Percentiles rank a stretch among this genome's conserved stretches.
phyloP scores from a whole-genome alignment of 805 yeast genomes.

The Wickerhamomyces bisporus region DNA sequence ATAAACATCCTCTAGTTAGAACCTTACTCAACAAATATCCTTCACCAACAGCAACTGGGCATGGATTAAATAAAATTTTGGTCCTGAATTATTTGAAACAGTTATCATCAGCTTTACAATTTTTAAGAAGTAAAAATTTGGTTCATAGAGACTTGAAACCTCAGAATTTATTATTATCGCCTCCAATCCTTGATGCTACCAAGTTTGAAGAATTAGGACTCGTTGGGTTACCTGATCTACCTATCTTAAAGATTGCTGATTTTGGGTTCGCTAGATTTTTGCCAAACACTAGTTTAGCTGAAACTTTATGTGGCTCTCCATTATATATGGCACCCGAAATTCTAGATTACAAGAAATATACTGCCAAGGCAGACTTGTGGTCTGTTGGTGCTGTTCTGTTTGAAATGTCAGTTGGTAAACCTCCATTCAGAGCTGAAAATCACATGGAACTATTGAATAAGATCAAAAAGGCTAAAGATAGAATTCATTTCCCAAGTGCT shows the following conservation, averaged over 20 bases:
- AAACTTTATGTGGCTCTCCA: conserved; percentile 96
- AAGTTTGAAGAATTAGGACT: conserved; percentile 49
- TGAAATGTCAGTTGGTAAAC: conserved; percentile 95
- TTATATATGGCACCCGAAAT: conserved; percentile 99
- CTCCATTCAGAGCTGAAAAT: conserved; percentile 92
- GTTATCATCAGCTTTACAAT: conserved; percentile 75
- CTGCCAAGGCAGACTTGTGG: conserved; percentile 97
- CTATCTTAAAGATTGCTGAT: conserved; percentile 90
- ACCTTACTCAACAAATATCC: conserved; percentile 79
- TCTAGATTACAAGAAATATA: conserved; percentile 86
- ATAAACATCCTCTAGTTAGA: conserved; percentile 73
- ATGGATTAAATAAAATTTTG: conserved; percentile 74
- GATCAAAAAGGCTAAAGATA: conserved; percentile 78
- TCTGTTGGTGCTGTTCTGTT: conserved; percentile 95
- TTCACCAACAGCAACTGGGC: conserved; percentile 58
- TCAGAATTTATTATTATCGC: conserved; percentile 75
- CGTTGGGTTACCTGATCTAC: conserved; percentile 83
- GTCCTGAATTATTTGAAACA: conserved; percentile 86
- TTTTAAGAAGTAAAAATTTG: conserved; percentile 74
- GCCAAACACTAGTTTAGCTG: conserved; percentile 92
- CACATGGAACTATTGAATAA: conserved; percentile 85
- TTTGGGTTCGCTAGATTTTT: conserved; percentile 95
- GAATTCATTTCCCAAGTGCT: conserved; percentile 70
- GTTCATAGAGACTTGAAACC: conserved; percentile 97
- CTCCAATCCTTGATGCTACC: conserved; percentile 65